phyloP scores from a whole-genome alignment of 371 early-diverging fungal species.

The Mortierella sp. region DNA sequence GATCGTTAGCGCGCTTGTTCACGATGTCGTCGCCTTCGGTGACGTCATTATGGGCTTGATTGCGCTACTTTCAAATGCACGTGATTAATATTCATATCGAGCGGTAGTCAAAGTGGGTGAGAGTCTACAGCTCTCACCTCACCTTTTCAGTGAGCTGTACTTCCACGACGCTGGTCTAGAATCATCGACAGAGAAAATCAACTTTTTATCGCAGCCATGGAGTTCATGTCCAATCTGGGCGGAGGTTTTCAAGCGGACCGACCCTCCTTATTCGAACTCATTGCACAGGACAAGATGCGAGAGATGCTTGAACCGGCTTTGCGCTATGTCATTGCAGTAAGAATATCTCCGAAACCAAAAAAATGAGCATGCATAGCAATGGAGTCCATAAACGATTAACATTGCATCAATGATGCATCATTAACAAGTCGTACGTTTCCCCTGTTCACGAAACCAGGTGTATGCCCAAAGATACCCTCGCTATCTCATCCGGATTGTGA shows the following conservation, averaged over 20 bases:
- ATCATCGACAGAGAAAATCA: too few relatives aligned
- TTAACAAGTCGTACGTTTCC: not conserved
- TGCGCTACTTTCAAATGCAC: not conserved
- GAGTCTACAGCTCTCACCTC: too few relatives aligned
- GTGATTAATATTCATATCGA: not conserved
- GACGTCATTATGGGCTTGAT: too few relatives aligned
- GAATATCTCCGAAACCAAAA: conserved; percentile 33
- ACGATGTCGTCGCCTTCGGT: too few relatives aligned
- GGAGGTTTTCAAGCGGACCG: conserved; percentile 77
- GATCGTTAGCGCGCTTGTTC: too few relatives aligned
- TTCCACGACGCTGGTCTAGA: too few relatives aligned
- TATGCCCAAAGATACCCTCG: conserved; percentile 93
- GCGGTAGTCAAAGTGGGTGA: too few relatives aligned
- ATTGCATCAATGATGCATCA: too few relatives aligned
- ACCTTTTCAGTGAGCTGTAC: too few relatives aligned
- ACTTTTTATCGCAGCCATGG: conserved; percentile 62
- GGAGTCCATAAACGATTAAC: too few relatives aligned
- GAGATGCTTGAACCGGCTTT: conserved; percentile 89
- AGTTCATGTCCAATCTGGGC: conserved; percentile 87
- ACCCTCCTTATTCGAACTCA: conserved; percentile 91
- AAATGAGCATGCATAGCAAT: too few relatives aligned
- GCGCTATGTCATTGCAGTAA: conserved; percentile 85
- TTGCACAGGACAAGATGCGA: conserved; percentile 85
- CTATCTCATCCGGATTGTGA: conserved; percentile 79
- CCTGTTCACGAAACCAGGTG: conserved; percentile 57